These are phyloP conservation scores for Dissophora globulifera DNA, from an alignment of 192 early-diverging fungal species.

Conservation along the genomic window DNA sequence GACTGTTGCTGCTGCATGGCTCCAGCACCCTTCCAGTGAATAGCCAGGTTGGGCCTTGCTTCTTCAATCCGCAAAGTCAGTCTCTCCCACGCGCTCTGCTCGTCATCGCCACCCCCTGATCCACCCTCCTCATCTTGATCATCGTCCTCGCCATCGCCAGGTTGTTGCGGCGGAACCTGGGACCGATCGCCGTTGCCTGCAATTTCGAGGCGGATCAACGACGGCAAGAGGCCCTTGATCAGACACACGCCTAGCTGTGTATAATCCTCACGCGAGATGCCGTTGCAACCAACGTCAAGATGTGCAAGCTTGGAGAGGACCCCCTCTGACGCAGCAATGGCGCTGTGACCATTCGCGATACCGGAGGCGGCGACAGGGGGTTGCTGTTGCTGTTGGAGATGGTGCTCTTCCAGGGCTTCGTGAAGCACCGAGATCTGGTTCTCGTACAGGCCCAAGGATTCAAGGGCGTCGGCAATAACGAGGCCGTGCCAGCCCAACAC, in stretches of 20 bases:
- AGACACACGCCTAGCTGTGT: conserved; percentile 55
- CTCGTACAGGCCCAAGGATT: conserved; percentile 58
- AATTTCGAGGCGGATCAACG: conserved; percentile 55
- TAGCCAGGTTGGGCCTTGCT: conserved; percentile 45
- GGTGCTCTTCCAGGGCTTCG: conserved; percentile 10
- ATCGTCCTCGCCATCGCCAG: conserved; percentile 1
- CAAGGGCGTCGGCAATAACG: conserved; percentile 41
- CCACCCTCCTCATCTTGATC: conserved; percentile 37
- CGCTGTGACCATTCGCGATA: conserved; percentile 4
- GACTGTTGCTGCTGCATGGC: conserved; percentile 33
- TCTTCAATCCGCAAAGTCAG: conserved; percentile 45
- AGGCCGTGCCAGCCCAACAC: conserved; percentile 53
- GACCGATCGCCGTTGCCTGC: conserved; percentile 59
- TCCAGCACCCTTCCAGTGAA: conserved; percentile 57
- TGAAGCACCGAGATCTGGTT: conserved; percentile 54
- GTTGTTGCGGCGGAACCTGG: conserved; percentile 9
- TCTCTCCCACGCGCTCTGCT: conserved; percentile 53
- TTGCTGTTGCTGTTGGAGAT: no score
- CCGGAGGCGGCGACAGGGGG: no score
- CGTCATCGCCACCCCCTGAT: conserved; percentile 20
- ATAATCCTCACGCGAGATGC: conserved; percentile 50
- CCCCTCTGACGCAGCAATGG: background rate
- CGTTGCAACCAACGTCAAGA: conserved; percentile 63
- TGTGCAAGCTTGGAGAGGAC: conserved; percentile 29
- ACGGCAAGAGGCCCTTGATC: conserved; percentile 47